phyloP scores from a whole-genome alignment of 768 basidiomycete genomes.

The Leccinellum albellum region DNA sequence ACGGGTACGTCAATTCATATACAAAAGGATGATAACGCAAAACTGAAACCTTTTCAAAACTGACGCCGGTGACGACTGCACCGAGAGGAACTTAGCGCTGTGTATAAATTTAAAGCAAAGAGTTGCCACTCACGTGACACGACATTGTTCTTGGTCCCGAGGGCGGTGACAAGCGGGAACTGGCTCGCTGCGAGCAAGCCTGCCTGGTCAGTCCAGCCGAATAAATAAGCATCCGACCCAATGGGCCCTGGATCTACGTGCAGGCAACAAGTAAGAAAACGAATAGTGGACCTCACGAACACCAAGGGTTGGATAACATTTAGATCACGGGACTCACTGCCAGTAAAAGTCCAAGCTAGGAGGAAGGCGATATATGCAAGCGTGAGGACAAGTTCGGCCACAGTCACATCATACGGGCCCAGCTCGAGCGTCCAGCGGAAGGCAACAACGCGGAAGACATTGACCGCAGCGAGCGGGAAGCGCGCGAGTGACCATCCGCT shows the following conservation, averaged over 20 bases:
- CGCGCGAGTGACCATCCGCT: constrained; percentile 37
- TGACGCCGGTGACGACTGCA: constrained; percentile 27
- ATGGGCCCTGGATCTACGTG: constrained; percentile 2
- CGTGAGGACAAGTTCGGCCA: constrained; percentile 47
- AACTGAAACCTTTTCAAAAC: constrained; percentile 24
- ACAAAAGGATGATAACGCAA: background rate
- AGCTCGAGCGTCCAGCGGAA: constrained; percentile 49
- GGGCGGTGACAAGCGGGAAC: constrained; percentile 40
- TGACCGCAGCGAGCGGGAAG: constrained; percentile 35
- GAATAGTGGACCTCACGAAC: background rate
- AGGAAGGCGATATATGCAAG: constrained; percentile 43
- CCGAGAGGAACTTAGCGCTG: background rate
- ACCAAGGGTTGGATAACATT: background rate
- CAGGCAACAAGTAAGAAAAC: background rate
- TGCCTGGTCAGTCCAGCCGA: constrained; percentile 30
- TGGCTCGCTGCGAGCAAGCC: constrained; percentile 34
- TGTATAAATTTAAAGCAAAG: too few species aligned
- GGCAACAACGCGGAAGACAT: constrained; percentile 45
- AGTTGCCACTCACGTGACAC: constrained; percentile 32
- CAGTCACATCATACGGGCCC: constrained; percentile 36
- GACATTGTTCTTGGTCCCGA: constrained; percentile 49
- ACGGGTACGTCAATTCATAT: constrained; percentile 1
- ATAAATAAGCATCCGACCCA: constrained; percentile 8
- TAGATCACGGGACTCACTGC: constrained; percentile 37
- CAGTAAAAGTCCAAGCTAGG: constrained; percentile 41